phyloP scores from a whole-genome alignment of 805 yeast genomes.

The Saturnispora serradocipensis region DNA sequence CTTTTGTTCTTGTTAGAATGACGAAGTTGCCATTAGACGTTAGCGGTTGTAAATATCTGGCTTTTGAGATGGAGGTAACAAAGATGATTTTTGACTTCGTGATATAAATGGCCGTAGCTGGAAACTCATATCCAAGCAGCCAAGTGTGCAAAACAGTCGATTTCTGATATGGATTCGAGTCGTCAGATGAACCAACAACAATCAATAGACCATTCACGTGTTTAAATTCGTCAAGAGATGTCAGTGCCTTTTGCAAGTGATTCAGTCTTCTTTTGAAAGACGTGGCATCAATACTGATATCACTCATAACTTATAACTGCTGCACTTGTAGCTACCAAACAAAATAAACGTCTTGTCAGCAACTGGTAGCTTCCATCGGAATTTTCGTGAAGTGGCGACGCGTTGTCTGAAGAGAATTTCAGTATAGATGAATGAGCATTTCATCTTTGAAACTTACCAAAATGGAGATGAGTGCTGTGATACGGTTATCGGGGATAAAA shows the following conservation, averaged over 20 bases:
- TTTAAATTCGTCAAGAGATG: slow-evolving; percentile 28
- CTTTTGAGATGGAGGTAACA: slow-evolving; percentile 77
- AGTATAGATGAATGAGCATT: neutral
- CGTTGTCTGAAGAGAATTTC: neutral
- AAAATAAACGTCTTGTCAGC: neutral
- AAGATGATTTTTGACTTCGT: slow-evolving; percentile 51
- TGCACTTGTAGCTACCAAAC: neutral
- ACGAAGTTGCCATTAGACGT: slow-evolving; percentile 30
- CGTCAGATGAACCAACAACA: slow-evolving; percentile 78
- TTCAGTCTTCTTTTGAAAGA: slow-evolving; percentile 48
- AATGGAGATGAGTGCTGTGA: neutral
- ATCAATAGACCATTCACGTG: slow-evolving; percentile 47
- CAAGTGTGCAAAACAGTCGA: slow-evolving; percentile 82
- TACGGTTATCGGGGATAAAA: neutral
- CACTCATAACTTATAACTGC: slow-evolving; percentile 35
- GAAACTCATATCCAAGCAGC: slow-evolving; percentile 91
- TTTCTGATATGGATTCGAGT: slow-evolving; percentile 82
- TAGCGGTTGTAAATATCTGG: slow-evolving; percentile 63
- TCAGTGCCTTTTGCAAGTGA: slow-evolving; percentile 29
- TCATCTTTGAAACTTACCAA: neutral
- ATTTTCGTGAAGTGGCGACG: neutral
- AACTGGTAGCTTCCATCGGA: neutral
- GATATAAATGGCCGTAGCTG: slow-evolving; percentile 73
- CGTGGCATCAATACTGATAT: slow-evolving; percentile 44
- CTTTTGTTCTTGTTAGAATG: slow-evolving; percentile 74